Percentiles rank a stretch among this genome's conserved stretches.
Evolutionary conservation across 805 yeast species (phyloP).

Genomic region (Candida stauntonica): DNA sequence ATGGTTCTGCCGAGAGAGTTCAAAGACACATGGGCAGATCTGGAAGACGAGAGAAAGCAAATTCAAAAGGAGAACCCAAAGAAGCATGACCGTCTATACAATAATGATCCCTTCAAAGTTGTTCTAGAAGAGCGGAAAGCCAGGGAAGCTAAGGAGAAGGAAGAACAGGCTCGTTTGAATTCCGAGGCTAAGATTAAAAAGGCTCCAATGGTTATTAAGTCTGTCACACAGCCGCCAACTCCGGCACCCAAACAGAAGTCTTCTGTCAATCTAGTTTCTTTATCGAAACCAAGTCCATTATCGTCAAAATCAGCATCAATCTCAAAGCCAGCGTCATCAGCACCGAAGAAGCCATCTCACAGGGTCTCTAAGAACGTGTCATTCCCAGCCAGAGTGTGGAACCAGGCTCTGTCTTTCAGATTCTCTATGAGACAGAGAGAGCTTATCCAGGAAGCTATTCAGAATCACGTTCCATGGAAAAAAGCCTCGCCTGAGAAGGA

Average conservation of each 20-base stretch:
- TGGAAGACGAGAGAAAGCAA: slow-evolving; percentile 57
- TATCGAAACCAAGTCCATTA: neutral
- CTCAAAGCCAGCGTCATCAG: too few species aligned
- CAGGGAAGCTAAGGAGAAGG: slow-evolving; percentile 41
- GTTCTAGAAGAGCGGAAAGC: slow-evolving; percentile 52
- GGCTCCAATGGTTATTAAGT: slow-evolving; percentile 42
- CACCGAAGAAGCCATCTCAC: neutral
- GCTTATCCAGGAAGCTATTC: slow-evolving; percentile 57
- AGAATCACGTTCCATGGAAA: slow-evolving; percentile 54
- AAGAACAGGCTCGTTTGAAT: slow-evolving; percentile 40
- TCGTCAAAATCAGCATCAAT: neutral
- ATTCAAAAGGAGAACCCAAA: slow-evolving; percentile 42
- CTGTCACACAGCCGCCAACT: slow-evolving; percentile 11
- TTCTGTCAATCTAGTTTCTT: too few species aligned
- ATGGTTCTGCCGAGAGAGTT: slow-evolving; percentile 86
- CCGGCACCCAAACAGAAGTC: too few species aligned
- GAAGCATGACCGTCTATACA: slow-evolving; percentile 50
- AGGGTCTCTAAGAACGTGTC: slow-evolving; percentile 18
- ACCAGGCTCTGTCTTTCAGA: slow-evolving; percentile 60
- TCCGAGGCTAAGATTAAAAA: slow-evolving; percentile 48
- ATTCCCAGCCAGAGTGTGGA: slow-evolving; percentile 61
- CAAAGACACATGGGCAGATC: slow-evolving; percentile 68
- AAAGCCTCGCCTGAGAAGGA: slow-evolving; percentile 1
- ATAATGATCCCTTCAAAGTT: slow-evolving; percentile 73
- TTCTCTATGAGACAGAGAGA: slow-evolving; percentile 61